A percentile compares a stretch with the other conserved stretches of the same genome.
These are phyloP conservation scores for Monosporascus sp. DNA, from an alignment of 2,329 filamentous ascomycete genomes.

Conservation along the genomic window DNA sequence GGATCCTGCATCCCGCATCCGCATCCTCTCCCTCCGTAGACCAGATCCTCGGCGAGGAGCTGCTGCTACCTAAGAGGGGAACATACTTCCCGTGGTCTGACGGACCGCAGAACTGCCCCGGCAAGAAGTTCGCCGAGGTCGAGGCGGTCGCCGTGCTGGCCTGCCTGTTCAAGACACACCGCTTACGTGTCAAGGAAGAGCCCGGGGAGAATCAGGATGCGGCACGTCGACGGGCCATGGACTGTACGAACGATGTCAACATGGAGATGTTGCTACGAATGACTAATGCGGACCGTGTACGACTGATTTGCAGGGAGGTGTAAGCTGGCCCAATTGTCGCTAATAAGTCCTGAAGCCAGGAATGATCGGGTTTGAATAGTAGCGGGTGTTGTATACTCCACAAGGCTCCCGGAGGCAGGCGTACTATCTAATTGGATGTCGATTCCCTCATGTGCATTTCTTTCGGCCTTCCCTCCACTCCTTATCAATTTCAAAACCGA, in stretches of 20 bases:
- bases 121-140: constrained; percentile 16
- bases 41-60: constrained; percentile 3
- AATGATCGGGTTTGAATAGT: no score
- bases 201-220: constrained; percentile 7
- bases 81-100: constrained; percentile 17
- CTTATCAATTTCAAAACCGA: no score
- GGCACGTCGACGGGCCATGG: constrained; percentile 1
- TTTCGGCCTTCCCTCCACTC: no score
- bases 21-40: not conserved
- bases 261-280: constrained; percentile 15
- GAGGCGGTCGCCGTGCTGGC: constrained; percentile 16
- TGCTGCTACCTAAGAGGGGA: constrained; percentile 4
- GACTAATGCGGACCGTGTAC: constrained; percentile 12
- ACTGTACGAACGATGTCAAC: constrained; percentile 14
- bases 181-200: constrained; percentile 4
- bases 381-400: no score
- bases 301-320: constrained; percentile 6
- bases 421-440: no score
- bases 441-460: no score
- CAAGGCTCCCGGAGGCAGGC: no score
- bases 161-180: constrained; percentile 8
- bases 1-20: constrained; percentile 5
- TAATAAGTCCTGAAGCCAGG: no score
- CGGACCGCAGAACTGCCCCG: constrained; percentile 16
- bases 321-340: not conserved